Base-by-base conservation (phyloP, 345 rosid genomes). In the Citrus unshiu region DNA sequence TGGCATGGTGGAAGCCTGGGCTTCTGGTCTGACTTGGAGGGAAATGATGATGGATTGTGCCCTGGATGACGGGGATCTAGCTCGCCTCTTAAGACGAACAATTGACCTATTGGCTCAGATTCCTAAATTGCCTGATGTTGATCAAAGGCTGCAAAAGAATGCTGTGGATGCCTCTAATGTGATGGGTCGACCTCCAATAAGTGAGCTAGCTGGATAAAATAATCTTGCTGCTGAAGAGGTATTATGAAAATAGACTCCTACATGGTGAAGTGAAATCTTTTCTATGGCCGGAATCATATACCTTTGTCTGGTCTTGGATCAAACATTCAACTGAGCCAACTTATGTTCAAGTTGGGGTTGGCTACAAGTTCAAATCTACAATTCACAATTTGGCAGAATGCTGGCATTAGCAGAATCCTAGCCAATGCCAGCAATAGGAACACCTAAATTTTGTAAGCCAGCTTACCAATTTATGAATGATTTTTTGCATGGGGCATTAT, bases 1-100 rank as follows among this genome's bases (percentile, higher is more conserved):
- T n/a, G 99, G 99, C 78, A 91, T 94, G 99, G 97, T 96, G 6
- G 99, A 92, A 83, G 98, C 99, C 32, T 96, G 99, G 99, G 98
- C 97, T 21, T 90, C 97, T 7, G 99, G 98, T 54, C 82, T 96
- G 81, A 92, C 92, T 19, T 93, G 99, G 99, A 90, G 86, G 85
- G 99, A 96, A 79, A 85, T 95, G 80, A 93, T 88, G 94, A 91
- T 93, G 97, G 99, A 95, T 72, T 91, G 96, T 63, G 98, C 97
- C 4, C 90, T 95, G 96, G 99, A 95, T 68, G 97, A 96, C 76
- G 99, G 99, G 12, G 97, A 96, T 90, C 87, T 96, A 21, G 97
- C 97, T 77, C 95, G 98, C 27, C 89, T 93, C 51, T 57, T 93
- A 72, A 82, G 99, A 72, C 86, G 98, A 63, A 90, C 97, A 25